Base-by-base conservation (phyloP, 306 rosid genomes). In the Acacia melanoxylon region DNA sequence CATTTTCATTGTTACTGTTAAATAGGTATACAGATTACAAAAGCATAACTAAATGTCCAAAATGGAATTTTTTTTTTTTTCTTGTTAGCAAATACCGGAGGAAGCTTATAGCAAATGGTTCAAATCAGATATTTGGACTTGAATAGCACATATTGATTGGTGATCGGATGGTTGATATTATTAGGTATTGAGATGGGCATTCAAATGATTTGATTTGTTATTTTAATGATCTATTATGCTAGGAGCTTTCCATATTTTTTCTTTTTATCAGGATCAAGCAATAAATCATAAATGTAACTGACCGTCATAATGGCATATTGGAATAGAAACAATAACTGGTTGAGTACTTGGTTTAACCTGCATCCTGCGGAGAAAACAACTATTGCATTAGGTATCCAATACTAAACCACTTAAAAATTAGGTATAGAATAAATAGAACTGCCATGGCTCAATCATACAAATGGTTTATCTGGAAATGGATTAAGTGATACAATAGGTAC, bases 281-380 rank as follows among this genome's bases (percentile, higher is more conserved):
- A 78, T 78, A 63, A 58, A 59, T 59, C 75, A 49, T 42, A 41
- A 77, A 83, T 62, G 82, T 72, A 80, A 82, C 94, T 86, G 68
- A 95, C 98, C 97, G 15, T 95, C 95, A 83, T 93, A 90, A 81
- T 95, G 97, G 86, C 94, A 91, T 85, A 91, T 86, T 59, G 99
- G 97, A 74, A 93, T 1, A 41, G 97, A 89, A 85, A 95, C 88
- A 81, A 93, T 91, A 83, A 89, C 89, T 10, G 98, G 98, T 80
- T 89, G 91, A 14, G 63, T 78, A 72, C 75, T 51, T 17, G 97
- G 74, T 85, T 91, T 90, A 86, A 95, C 95, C 80, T 89, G 94
- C 99, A 95, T 91, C 90, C 99, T 93, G 87, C 58, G 51, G 68
- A 82, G 78, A 80, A 68, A 83, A 49, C 74, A 61, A 48, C 73